Evolutionary conservation across 2,329 filamentous ascomycete species (phyloP), one percentile per base, ranked within the genome.

Genomic region (Aureobasidium sp.): DNA sequence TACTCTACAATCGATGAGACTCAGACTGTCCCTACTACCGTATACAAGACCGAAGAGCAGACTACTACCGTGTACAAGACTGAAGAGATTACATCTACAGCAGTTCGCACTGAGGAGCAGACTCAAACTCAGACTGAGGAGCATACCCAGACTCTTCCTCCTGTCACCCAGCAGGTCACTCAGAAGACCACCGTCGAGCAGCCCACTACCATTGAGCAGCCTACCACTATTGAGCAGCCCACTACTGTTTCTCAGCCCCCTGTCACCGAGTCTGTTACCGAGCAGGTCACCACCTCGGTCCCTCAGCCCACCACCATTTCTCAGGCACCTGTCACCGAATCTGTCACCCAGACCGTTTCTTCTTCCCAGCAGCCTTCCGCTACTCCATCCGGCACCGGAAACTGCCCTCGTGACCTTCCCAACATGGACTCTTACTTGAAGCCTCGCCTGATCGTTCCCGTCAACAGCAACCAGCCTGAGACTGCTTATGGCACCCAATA

Each of bases 381-480:
- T n/a, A 41, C 42, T 30, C 55, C 55, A 9, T 45, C 53, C 55
- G 7, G 59, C 48, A 37, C 41, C 32, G 58, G 61, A 37, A 45
- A 65, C 49, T 68, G 68, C 63, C 71, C 71, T 32, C 67, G 65
- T 69, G 39, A 67, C 65, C 2, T 63, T 67, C 53, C 53, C 30
- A 50, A 68, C 76, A 45, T 66, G 37, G 65, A 66, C 36, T 39
- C 32, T 13, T 76, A 73, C 61, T 63, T 74, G 61, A 68, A 67
- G 72, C 85, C 86, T 9, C 82, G 86, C 67, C 75, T 87, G 60
- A 86, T 89, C 68, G 72, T 88, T 37, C 81, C 84, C 7, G 72
- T 88, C 64, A 78, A 85, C 73, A 80, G 78, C 4, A 72, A 76
- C 21, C 72, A 79, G 16, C 83, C 85, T 0, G 72, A 80, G 69